Percentiles rank a stretch among this genome's conserved stretches.
Conservation (phyloP, 2,329 filamentous ascomycete genomes). For the Fusarium temperatum region DNA sequence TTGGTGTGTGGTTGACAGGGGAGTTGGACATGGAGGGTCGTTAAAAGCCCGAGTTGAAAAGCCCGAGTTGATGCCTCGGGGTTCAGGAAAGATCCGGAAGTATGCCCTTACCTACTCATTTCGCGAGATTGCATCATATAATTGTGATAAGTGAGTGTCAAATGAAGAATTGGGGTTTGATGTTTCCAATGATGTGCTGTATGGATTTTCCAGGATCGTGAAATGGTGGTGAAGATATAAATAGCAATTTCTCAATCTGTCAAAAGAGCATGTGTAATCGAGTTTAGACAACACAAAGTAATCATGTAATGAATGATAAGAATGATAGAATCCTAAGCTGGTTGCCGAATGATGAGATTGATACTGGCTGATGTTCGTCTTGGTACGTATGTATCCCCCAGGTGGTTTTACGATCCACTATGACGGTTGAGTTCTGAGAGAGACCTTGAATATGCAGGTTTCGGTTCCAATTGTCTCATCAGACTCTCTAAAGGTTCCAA, state of each 20-base stretch:
- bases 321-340: neutral
- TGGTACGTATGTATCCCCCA: neutral
- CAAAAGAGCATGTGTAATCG: neutral
- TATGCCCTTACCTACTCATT: neutral
- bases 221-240: neutral
- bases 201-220: no score
- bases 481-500: no score
- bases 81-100: neutral
- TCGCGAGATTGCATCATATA: constrained; percentile 1
- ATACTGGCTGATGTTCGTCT: constrained; percentile 2
- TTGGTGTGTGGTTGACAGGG: constrained; percentile 16
- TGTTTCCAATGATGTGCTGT: neutral
- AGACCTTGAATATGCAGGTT: neutral
- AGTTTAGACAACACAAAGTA: neutral
- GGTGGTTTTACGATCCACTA: constrained; percentile 16
- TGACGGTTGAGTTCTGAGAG: neutral
- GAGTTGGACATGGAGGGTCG: neutral
- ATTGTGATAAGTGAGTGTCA: neutral
- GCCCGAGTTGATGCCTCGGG: neutral
- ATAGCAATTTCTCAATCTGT: neutral
- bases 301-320: neutral
- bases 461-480: no score
- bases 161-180: neutral
- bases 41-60: neutral
- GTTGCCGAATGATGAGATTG: neutral